Evolutionary conservation across 2,329 filamentous ascomycete genomes (phyloP).

Genomic region (Aaosphaeria pasadenensis): DNA sequence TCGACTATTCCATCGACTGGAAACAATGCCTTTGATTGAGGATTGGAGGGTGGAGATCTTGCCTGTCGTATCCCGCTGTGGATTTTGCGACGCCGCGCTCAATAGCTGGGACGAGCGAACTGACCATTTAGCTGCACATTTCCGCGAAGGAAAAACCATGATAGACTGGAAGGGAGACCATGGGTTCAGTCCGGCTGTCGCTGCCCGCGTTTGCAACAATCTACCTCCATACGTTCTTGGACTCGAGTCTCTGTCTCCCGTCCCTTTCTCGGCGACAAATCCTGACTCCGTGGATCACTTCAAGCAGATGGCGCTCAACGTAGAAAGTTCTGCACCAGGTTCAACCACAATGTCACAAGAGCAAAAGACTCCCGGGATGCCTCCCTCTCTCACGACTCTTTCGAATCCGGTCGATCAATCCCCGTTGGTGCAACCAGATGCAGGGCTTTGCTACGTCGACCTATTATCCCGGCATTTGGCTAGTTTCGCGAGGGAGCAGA

Average conservation of each 20-base stretch:
- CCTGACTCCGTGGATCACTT: conserved; percentile 16
- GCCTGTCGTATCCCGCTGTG: not conserved
- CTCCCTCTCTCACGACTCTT: too few relatives aligned
- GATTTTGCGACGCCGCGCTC: not conserved
- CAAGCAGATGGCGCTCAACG: conserved; percentile 14
- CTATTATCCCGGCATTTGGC: conserved; percentile 42
- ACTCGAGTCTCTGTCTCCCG: conserved; percentile 29
- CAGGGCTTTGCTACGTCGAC: conserved; percentile 35
- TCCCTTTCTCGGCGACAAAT: conserved; percentile 42
- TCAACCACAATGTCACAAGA: not conserved
- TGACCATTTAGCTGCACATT: conserved; percentile 51
- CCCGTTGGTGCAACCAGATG: too few relatives aligned
- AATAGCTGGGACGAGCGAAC: conserved; percentile 7
- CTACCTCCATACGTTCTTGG: not conserved
- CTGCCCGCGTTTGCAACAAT: conserved; percentile 36
- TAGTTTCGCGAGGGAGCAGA: conserved; percentile 39
- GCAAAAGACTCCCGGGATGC: too few relatives aligned
- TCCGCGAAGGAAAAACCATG: conserved; percentile 50
- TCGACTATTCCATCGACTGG: conserved; percentile 55
- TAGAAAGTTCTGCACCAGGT: conserved; percentile 1
- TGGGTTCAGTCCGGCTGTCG: conserved; percentile 44
- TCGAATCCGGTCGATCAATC: too few relatives aligned
- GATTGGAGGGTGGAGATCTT: conserved; percentile 51
- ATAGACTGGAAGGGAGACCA: conserved; percentile 50
- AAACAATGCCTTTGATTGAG: conserved; percentile 60